Evolutionary conservation across 257 asterid species (phyloP).

Genomic region (Capsicum baccatum): DNA sequence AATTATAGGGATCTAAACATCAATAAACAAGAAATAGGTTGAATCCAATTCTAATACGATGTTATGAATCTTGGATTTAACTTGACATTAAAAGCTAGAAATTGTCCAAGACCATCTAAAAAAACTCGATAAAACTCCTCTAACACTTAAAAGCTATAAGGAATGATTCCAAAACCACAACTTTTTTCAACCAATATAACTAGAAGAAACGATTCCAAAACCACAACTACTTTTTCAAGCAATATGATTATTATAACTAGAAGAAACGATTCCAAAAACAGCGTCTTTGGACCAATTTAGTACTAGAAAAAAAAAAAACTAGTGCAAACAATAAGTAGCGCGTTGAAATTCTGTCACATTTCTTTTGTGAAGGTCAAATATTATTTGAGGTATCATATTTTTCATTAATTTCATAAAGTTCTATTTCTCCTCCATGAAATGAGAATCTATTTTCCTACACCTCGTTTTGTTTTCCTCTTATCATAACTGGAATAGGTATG

Average conservation of each 20-base stretch:
- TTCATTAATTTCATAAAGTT: background rate
- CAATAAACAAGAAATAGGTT: no score
- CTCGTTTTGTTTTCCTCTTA: slow-evolving; percentile 5
- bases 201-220: background rate
- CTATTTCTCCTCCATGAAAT: background rate
- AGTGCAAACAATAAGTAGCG: background rate
- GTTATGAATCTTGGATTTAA: no score
- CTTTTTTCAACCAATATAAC: background rate
- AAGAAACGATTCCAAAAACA: slow-evolving; percentile 3
- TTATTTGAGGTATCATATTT: background rate
- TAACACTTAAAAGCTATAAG: background rate
- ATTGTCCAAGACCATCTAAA: no score
- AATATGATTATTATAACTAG: background rate
- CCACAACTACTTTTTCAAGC: background rate
- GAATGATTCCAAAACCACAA: background rate
- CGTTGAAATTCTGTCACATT: background rate
- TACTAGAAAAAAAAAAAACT: background rate
- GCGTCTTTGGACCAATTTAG: background rate
- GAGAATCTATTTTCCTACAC: background rate
- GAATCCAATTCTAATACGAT: no score
- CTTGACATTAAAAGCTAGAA: no score
- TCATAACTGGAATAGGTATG: background rate
- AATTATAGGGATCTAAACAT: no score
- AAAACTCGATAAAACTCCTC: background rate
- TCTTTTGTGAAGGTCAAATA: background rate